phyloP scores from a whole-genome alignment of 306 rosid species.

The Morella rubra region DNA sequence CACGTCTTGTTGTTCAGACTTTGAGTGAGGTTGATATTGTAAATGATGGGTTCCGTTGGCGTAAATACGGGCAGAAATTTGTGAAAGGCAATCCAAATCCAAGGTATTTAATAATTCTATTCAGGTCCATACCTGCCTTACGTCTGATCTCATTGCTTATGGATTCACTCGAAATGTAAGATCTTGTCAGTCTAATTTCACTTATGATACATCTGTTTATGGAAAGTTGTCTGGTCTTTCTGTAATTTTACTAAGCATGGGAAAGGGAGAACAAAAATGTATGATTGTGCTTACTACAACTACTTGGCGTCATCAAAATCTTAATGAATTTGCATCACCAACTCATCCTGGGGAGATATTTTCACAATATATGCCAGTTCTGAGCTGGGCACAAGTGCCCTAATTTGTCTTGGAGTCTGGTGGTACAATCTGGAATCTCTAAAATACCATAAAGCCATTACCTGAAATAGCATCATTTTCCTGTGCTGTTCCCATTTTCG shows the following conservation, averaged over 20 bases:
- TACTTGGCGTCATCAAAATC: background rate
- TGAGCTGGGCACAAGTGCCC: background rate
- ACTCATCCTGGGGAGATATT: background rate
- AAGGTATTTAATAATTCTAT: conserved; percentile 50
- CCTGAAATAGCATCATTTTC: background rate
- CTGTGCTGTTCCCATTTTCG: background rate
- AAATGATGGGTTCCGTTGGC: conserved; percentile 92
- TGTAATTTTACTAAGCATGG: background rate
- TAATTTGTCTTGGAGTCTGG: background rate
- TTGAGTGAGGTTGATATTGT: conserved; percentile 77
- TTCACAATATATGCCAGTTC: background rate
- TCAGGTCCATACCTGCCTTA: conserved; percentile 7
- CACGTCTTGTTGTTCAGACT: conserved; percentile 67
- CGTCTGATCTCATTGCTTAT: conserved; percentile 1
- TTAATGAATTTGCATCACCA: background rate
- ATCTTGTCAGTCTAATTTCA: background rate
- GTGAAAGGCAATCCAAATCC: conserved; percentile 87
- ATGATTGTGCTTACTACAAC: background rate
- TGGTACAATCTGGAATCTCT: background rate
- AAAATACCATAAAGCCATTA: background rate
- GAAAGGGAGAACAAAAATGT: conserved; percentile 1
- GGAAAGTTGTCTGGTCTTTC: background rate
- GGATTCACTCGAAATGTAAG: background rate
- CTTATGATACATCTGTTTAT: background rate
- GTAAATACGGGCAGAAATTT: conserved; percentile 90